phyloP scores from a whole-genome alignment of 768 basidiomycete genomes.

The Auricularia cornea region DNA sequence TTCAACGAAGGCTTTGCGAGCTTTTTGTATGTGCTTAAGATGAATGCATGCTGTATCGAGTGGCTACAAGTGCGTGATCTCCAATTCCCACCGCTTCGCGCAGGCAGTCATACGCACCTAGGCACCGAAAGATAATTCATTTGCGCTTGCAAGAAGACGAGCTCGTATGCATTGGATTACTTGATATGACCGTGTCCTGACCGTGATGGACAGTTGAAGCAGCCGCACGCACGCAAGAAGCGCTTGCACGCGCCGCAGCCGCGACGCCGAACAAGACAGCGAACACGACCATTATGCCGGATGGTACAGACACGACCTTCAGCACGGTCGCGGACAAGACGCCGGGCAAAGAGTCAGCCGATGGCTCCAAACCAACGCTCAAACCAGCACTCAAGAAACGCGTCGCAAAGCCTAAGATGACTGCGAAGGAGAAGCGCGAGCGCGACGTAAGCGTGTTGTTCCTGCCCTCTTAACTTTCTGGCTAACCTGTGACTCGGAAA shows the following conservation, averaged over 20 bases:
- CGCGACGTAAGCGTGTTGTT: slow-evolving; percentile 42
- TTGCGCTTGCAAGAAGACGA: slow-evolving; percentile 46
- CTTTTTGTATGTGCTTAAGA: slow-evolving; percentile 85
- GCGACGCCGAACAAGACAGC: slow-evolving; percentile 22
- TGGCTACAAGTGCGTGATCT: slow-evolving; percentile 77
- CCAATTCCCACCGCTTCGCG: background rate
- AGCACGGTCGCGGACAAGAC: slow-evolving; percentile 26
- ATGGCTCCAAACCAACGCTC: slow-evolving; percentile 5
- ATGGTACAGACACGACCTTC: slow-evolving; percentile 25
- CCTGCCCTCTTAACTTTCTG: too few relatives aligned
- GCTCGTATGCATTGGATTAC: slow-evolving; percentile 32
- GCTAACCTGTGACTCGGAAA: slow-evolving; percentile 17
- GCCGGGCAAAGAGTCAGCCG: slow-evolving; percentile 32
- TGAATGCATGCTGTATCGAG: slow-evolving; percentile 91
- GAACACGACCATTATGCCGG: slow-evolving; percentile 8
- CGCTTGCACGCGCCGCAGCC: slow-evolving; percentile 21
- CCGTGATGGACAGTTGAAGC: background rate
- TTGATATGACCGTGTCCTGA: background rate
- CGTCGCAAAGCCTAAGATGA: slow-evolving; percentile 54
- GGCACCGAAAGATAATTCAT: slow-evolving; percentile 57
- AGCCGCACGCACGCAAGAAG: slow-evolving; percentile 32
- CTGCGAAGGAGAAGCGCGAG: slow-evolving; percentile 78
- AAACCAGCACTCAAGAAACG: slow-evolving; percentile 22
- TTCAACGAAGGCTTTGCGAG: slow-evolving; percentile 94
- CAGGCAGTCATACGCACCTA: slow-evolving; percentile 19